phyloP scores from a whole-genome alignment of 2,329 filamentous ascomycete genomes.

The Teratosphaeria zuluensis region DNA sequence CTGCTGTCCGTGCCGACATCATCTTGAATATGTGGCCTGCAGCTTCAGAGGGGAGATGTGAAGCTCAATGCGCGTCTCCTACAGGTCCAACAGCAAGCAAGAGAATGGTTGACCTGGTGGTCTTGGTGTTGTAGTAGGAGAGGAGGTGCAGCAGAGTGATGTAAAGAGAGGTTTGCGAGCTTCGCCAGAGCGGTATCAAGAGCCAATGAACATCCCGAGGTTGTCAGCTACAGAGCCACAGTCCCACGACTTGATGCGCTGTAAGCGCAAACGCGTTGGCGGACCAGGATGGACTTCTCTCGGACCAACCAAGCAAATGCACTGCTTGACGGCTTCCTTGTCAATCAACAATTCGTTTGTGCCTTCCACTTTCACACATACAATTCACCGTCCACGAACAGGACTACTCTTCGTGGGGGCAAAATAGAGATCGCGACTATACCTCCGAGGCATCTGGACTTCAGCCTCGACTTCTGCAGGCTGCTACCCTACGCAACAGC shows the following conservation, averaged over 20 bases:
- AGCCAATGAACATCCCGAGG: neutral
- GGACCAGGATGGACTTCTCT: neutral
- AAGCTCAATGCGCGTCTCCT: conserved; percentile 6
- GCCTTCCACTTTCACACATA: neutral
- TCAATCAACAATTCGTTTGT: neutral
- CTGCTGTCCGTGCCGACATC: conserved; percentile 28
- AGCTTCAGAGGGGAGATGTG: conserved; percentile 6
- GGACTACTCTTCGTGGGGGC: too few relatives aligned
- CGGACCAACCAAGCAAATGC: neutral
- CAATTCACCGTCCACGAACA: neutral
- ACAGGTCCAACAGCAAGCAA: conserved; percentile 1
- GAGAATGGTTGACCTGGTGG: neutral
- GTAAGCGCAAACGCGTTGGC: neutral
- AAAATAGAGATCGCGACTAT: neutral
- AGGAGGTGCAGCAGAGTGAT: neutral
- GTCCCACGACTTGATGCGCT: neutral
- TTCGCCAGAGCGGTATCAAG: neutral
- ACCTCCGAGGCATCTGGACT: neutral
- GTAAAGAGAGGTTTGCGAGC: neutral
- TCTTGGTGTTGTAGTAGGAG: neutral
- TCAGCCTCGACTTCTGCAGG: neutral
- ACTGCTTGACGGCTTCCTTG: too few relatives aligned
- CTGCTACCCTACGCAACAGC: neutral
- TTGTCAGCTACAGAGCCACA: neutral
- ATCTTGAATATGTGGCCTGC: conserved; percentile 21